These are phyloP conservation scores for Gossypium schwendimanii DNA, from an alignment of 441 rosid species.

Conservation along the genomic window DNA sequence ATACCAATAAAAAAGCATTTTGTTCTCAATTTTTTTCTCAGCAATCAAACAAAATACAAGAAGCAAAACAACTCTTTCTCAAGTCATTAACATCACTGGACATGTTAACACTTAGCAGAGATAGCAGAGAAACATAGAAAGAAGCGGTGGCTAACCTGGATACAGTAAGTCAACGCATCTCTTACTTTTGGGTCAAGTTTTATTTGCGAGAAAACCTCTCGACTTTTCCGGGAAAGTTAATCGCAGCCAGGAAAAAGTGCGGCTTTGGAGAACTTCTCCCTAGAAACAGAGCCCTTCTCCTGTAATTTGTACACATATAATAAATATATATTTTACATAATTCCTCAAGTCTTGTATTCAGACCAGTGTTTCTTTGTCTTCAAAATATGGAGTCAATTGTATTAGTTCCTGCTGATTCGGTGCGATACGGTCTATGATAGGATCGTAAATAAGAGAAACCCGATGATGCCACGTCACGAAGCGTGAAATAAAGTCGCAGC, in stretches of 20 bases:
- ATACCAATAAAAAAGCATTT: background rate
- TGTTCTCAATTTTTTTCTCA: too few relatives aligned
- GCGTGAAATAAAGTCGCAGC: background rate
- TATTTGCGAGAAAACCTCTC: background rate
- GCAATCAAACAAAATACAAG: background rate
- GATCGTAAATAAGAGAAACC: background rate
- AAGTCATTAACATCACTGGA: background rate
- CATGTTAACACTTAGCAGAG: background rate
- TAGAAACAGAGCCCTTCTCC: background rate
- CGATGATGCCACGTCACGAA: background rate
- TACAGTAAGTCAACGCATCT: constrained; percentile 3
- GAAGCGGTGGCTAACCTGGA: background rate
- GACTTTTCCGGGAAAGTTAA: constrained; percentile 3
- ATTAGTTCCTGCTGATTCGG: background rate
- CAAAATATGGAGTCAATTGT: background rate
- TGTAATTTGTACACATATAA: background rate
- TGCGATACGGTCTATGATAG: background rate
- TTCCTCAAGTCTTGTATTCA: background rate
- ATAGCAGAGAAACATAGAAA: background rate
- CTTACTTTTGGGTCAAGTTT: background rate
- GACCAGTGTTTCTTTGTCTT: background rate
- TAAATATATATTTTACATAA: background rate
- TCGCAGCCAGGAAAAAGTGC: background rate
- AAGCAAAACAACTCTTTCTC: constrained; percentile 1
- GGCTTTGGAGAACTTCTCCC: background rate